Base-by-base conservation (phyloP, 148 eudicot species). In the Heliosperma pusillum region DNA sequence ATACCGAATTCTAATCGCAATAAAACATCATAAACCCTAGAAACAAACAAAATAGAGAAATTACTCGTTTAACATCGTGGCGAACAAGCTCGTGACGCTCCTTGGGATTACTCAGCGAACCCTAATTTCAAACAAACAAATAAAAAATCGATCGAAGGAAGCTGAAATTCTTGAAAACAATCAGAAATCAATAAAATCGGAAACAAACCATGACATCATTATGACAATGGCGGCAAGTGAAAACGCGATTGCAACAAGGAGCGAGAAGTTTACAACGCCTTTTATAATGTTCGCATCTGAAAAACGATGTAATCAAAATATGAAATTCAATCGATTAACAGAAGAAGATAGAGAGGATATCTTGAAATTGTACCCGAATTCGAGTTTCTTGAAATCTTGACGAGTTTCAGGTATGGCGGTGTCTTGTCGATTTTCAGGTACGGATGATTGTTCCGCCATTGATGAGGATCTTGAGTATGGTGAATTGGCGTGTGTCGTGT, bases 141-240 rank as follows among this genome's bases (percentile, higher is more conserved):
- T 2, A 76, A 13, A 74, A 63, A 24, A 11, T 10, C 7, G 56
- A 64, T 1, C 19, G 11, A 36, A 36, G 10, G 30, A 56, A 53
- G 42, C 56, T 10, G 7, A 45, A 24, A 19, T 15, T 50, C 45
- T 1, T 11, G 22, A 42, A 10, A 67, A 67, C 26, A 69, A 69
- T 11, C 15, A 21, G 1, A 4, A 55, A 60, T 27, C 58, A 53
- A 24, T 57, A 22, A 70, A 56, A 70, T 1, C n/a, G n/a, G 20
- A 15, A 9, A 40, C 61, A 1, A 55, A 92, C 97, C 83, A 79
- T 81, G 68, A 83, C 81, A 1, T 88, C 90, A 75, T 92, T 90
- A 83, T 92, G 97, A 53, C 97, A 92, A 79, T 92, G 97, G 55
- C 95, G 97, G 70, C 97, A 92, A 12, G 81, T 21, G 82, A 90